Evolutionary conservation across 106 monocot genomes (phyloP).

Genomic region (Agapanthus africanus): DNA sequence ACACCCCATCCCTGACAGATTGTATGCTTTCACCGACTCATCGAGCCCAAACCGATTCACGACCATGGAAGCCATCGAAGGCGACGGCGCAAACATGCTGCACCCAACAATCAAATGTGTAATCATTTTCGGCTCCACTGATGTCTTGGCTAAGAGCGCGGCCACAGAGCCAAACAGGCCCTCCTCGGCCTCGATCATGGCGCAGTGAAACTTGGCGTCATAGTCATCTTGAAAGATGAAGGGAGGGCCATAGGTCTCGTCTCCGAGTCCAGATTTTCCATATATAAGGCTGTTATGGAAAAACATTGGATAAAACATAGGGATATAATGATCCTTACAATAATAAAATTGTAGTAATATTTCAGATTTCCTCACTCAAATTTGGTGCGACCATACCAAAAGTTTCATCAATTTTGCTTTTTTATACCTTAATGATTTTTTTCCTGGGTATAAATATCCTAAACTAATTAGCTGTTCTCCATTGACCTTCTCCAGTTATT

Average conservation of each 20-base stretch:
- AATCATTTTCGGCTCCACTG: slow-evolving; percentile 18
- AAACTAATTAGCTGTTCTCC: no score
- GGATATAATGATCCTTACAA: no score
- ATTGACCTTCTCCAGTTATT: no score
- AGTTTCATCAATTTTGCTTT: no score
- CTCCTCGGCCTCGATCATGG: slow-evolving; percentile 36
- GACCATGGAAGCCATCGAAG: slow-evolving; percentile 37
- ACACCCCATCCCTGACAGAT: slow-evolving; percentile 58
- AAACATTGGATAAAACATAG: no score
- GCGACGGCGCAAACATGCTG: slow-evolving; percentile 37
- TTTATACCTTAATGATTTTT: no score
- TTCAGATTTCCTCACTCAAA: no score
- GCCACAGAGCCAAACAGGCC: slow-evolving; percentile 37
- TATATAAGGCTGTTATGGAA: no score
- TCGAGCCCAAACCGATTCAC: slow-evolving; percentile 24
- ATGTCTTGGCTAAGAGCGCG: slow-evolving; percentile 24
- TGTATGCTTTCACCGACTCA: slow-evolving; percentile 26
- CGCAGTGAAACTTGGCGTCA: slow-evolving; percentile 17
- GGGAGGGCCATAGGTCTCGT: slow-evolving; percentile 51
- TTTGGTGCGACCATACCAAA: no score
- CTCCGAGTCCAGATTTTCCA: slow-evolving; percentile 52
- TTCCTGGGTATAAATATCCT: no score
- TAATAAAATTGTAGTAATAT: no score
- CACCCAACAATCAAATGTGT: slow-evolving; percentile 32
- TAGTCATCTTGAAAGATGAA: slow-evolving; percentile 36